Evolutionary conservation across 768 basidiomycete species (phyloP).

Genomic region (Roridomyces roridus): DNA sequence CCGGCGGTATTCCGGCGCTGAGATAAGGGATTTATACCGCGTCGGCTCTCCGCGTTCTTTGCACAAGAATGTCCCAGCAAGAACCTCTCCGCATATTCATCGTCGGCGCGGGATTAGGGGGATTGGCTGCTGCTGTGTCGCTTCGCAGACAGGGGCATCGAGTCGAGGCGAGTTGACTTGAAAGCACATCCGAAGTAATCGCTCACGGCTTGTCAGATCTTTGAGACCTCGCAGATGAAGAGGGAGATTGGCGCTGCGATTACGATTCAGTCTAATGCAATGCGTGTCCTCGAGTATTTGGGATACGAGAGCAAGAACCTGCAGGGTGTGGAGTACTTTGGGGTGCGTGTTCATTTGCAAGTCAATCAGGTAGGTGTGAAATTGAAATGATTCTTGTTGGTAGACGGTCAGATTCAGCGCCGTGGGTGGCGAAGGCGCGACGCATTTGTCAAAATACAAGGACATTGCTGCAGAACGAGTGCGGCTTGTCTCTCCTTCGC

Average conservation of each 20-base stretch:
- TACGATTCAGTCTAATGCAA: slow-evolving; percentile 16
- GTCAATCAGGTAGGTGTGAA: neutral
- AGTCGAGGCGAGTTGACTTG: slow-evolving; percentile 5
- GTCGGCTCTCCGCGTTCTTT: too few relatives aligned
- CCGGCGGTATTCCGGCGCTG: too few relatives aligned
- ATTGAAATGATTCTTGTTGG: too few relatives aligned
- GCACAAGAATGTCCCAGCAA: too few relatives aligned
- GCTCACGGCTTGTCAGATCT: too few relatives aligned
- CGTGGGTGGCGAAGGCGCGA: slow-evolving; percentile 6
- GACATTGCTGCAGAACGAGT: slow-evolving; percentile 4
- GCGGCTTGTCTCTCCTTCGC: too few relatives aligned
- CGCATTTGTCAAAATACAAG: neutral
- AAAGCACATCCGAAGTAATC: too few relatives aligned
- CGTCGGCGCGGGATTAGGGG: slow-evolving; percentile 16
- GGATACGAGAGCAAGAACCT: slow-evolving; percentile 13
- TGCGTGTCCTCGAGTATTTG: slow-evolving; percentile 14
- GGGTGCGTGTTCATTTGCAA: neutral
- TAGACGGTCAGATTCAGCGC: slow-evolving; percentile 15
- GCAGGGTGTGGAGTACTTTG: slow-evolving; percentile 14
- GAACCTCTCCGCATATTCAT: slow-evolving; percentile 14
- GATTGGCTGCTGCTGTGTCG: slow-evolving; percentile 16
- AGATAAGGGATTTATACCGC: neutral
- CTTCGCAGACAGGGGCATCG: slow-evolving; percentile 16
- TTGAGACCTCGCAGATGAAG: slow-evolving; percentile 18
- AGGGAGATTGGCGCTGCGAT: slow-evolving; percentile 18